Conservation (phyloP, 2,329 filamentous ascomycete genomes). For the Aureobasidium namibiae region DNA sequence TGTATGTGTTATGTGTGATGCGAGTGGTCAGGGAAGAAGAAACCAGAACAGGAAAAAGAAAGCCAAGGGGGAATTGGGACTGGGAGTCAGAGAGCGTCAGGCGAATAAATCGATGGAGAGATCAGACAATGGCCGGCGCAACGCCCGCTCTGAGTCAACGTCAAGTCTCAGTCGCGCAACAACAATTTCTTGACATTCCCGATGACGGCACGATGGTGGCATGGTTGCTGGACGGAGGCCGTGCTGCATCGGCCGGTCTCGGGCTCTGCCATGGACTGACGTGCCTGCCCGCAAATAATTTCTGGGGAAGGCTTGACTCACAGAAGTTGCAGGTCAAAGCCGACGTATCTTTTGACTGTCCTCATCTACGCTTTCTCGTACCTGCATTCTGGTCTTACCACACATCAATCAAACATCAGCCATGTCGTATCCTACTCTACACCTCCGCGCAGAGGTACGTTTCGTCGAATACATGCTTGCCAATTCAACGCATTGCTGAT, state of each 20-base stretch:
- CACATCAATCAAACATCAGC: neutral
- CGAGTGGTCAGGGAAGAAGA: neutral
- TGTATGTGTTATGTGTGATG: slow-evolving; percentile 11
- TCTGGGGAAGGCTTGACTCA: neutral
- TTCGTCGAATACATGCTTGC: neutral
- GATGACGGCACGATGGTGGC: slow-evolving; percentile 1
- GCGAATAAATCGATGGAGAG: neutral
- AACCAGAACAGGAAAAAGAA: neutral
- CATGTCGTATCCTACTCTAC: slow-evolving; percentile 17
- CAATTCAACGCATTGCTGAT: neutral
- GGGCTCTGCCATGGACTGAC: neutral
- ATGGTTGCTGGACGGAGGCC: neutral
- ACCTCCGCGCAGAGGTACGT: slow-evolving; percentile 16
- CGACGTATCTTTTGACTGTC: neutral
- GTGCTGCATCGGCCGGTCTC: neutral
- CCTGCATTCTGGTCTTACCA: neutral
- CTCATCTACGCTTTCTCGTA: too few relatives aligned
- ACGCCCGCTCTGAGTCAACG: neutral
- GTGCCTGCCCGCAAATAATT: neutral
- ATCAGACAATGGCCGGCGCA: neutral
- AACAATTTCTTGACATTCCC: slow-evolving; percentile 3
- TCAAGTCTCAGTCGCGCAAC: neutral
- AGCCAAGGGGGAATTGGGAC: neutral
- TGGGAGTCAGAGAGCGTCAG: neutral
- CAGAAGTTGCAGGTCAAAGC: neutral